Percentiles rank a stretch among this genome's conserved stretches.
Evolutionary conservation across 2,329 filamentous ascomycete genomes (phyloP).

Genomic region (Colletotrichum limetticola): DNA sequence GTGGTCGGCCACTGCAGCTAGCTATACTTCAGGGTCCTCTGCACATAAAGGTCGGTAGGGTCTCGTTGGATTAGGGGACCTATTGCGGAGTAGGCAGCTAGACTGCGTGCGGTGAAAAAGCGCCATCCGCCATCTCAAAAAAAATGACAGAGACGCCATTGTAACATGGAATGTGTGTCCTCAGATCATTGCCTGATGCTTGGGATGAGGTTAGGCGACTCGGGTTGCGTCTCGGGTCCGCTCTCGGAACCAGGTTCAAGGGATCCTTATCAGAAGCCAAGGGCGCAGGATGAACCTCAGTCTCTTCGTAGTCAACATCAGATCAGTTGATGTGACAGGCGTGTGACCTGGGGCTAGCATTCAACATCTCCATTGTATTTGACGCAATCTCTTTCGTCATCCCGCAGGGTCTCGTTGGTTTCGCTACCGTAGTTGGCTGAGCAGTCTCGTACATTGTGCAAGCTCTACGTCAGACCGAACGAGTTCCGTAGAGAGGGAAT

Average conservation of each 20-base stretch:
- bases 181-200: background rate
- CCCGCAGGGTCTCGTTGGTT: background rate
- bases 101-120: constrained; percentile 5
- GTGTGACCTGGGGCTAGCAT: background rate
- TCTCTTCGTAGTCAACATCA: background rate
- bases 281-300: constrained; percentile 1
- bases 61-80: constrained; percentile 8
- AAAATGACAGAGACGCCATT: constrained; percentile 7
- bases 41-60: constrained; percentile 18
- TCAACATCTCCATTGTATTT: background rate
- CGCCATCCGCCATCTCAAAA: constrained; percentile 5
- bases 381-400: constrained; percentile 17
- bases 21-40: constrained; percentile 14
- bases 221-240: constrained; percentile 12
- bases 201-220: background rate
- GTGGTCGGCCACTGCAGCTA: background rate
- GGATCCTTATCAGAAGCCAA: constrained; percentile 13
- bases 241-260: constrained; percentile 7
- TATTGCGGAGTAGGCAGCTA: background rate
- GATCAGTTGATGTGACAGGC: constrained; percentile 1
- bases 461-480: background rate
- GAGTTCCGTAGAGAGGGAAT: background rate
- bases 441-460: background rate
- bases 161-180: background rate
- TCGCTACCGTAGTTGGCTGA: background rate